These are phyloP conservation scores for Hordeum marinum DNA, from an alignment of 176 grass and related monocot genomes.

Conservation along the genomic window DNA sequence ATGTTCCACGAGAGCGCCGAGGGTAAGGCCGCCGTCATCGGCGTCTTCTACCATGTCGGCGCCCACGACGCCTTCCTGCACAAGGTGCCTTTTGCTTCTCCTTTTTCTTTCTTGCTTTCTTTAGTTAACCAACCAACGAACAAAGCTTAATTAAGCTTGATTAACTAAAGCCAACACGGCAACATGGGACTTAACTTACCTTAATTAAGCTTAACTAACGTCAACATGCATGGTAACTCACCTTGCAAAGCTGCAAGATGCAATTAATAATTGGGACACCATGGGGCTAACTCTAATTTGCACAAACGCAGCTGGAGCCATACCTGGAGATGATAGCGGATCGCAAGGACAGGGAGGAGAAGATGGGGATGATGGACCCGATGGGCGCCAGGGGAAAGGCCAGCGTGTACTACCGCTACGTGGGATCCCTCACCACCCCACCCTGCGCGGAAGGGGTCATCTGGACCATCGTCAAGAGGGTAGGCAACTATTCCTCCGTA, in stretches of 20 bases:
- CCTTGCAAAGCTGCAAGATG: background rate
- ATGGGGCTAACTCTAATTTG: background rate
- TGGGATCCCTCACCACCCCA: conserved; percentile 46
- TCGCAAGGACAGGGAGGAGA: conserved; percentile 30
- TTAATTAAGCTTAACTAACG: too few relatives aligned
- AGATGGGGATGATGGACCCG: conserved; percentile 34
- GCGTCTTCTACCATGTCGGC: conserved; percentile 47
- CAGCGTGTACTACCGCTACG: conserved; percentile 64
- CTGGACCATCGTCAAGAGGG: background rate
- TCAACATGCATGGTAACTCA: too few relatives aligned
- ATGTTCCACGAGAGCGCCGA: conserved; percentile 53
- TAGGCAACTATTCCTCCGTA: too few relatives aligned
- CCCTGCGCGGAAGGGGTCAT: background rate
- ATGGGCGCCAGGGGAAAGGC: conserved; percentile 13
- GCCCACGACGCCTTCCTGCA: conserved; percentile 35
- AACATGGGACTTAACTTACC: background rate
- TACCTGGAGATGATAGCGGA: conserved; percentile 31
- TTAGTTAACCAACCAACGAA: background rate
- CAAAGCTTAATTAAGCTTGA: background rate
- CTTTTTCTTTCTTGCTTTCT: background rate
- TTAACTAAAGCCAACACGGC: background rate
- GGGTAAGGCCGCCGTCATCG: conserved; percentile 41
- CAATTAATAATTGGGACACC: too few relatives aligned
- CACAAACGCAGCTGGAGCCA: conserved; percentile 38
- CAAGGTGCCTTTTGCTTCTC: background rate